Conservation (phyloP, 2,329 filamentous ascomycete genomes). For the Escovopsis sp. region DNA sequence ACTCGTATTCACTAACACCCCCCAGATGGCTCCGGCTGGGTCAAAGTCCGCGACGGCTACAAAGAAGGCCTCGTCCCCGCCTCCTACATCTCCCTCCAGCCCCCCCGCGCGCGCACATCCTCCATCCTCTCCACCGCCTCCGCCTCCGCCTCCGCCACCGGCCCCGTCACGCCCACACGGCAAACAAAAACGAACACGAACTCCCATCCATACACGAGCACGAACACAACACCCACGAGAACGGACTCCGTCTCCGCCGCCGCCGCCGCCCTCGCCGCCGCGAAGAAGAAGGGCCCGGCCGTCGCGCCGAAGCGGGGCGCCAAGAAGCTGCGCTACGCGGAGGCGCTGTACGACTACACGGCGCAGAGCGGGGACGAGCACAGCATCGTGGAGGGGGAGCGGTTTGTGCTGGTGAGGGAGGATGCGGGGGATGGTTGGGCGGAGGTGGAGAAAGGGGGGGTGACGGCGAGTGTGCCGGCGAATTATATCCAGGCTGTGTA, state of each 20-base stretch:
- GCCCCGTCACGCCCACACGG: constrained; percentile 8
- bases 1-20: not conserved
- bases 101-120: constrained; percentile 27
- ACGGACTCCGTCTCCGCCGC: not conserved
- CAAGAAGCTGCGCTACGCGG: constrained; percentile 87
- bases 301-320: constrained; percentile 83
- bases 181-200: too few relatives aligned
- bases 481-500: constrained; percentile 76
- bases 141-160: constrained; percentile 15
- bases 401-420: constrained; percentile 75
- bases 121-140: constrained; percentile 65
- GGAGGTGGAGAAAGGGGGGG: constrained; percentile 84
- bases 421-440: constrained; percentile 92
- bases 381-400: constrained; percentile 79
- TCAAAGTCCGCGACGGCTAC: constrained; percentile 60
- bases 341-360: constrained; percentile 83
- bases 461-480: constrained; percentile 78
- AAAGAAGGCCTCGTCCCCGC: constrained; percentile 78
- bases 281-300: constrained; percentile 78
- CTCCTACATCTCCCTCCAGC: constrained; percentile 59
- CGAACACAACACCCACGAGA: too few relatives aligned
- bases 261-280: constrained; percentile 9
- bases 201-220: too few relatives aligned
- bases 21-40: constrained; percentile 80
- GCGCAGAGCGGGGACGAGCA: constrained; percentile 78